Evolutionary conservation across 495 filamentous ascomycete species (phyloP).

Genomic region (Massariosphaeria phaeospora): DNA sequence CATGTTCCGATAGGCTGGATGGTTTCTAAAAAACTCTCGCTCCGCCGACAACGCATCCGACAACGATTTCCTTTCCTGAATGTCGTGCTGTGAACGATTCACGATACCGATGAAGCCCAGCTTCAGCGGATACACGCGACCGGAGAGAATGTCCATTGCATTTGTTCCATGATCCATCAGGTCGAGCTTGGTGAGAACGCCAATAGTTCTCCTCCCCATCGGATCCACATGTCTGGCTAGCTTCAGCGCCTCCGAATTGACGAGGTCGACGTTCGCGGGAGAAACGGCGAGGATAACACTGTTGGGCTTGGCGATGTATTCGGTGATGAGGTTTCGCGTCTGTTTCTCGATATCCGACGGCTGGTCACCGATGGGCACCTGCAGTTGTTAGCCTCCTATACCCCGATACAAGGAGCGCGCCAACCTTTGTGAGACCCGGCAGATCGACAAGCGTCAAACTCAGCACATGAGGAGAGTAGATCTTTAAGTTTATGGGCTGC

Average conservation of each 20-base stretch:
- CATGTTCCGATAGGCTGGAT: slow-evolving; percentile 96
- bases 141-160: slow-evolving; percentile 92
- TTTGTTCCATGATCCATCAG: slow-evolving; percentile 99
- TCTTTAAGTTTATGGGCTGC: slow-evolving; percentile 96
- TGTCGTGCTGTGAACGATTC: slow-evolving; percentile 97
- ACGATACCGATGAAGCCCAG: slow-evolving; percentile 97
- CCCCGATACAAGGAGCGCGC: slow-evolving; percentile 9
- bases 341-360: slow-evolving; percentile 98
- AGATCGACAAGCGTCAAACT: slow-evolving; percentile 95
- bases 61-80: slow-evolving; percentile 88
- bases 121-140: slow-evolving; percentile 93
- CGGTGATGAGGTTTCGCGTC: slow-evolving; percentile 90
- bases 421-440: slow-evolving; percentile 90
- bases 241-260: slow-evolving; percentile 97
- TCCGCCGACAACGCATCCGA: slow-evolving; percentile 85
- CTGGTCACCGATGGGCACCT: slow-evolving; percentile 96
- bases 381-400: slow-evolving; percentile 22
- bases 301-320: slow-evolving; percentile 99
- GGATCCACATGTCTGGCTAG: slow-evolving; percentile 95
- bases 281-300: slow-evolving; percentile 97
- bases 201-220: slow-evolving; percentile 89
- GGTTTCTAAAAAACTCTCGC: slow-evolving; percentile 91
- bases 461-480: slow-evolving; percentile 95
- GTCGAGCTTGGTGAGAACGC: slow-evolving; percentile 94
- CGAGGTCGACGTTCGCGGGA: slow-evolving; percentile 94